A percentile compares a stretch with the other conserved stretches of the same genome.
Conservation (phyloP, 139 green algal genomes). For the Micractinium sp. region DNA sequence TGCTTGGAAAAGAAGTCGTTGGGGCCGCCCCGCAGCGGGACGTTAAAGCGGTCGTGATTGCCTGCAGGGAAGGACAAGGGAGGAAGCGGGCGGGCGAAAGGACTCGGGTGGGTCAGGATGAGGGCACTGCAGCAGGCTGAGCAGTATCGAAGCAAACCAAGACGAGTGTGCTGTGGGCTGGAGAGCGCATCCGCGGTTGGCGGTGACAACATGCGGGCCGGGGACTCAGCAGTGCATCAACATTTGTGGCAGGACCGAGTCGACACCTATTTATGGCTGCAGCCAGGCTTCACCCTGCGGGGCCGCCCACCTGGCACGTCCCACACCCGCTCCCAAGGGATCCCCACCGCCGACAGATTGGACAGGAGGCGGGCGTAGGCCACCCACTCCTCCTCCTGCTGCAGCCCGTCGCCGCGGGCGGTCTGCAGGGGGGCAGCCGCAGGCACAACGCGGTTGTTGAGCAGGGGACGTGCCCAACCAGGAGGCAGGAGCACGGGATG, state of each 20-base stretch:
- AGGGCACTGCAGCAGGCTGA: not conserved
- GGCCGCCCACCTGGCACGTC: not conserved
- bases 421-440: constrained; percentile 8
- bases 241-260: no score
- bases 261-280: no score
- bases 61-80: constrained; percentile 47
- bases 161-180: no score
- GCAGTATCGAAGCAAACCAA: no score
- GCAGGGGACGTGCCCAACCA: not conserved
- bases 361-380: constrained; percentile 30
- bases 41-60: constrained; percentile 81
- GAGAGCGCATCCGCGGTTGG: no score
- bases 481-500: not conserved
- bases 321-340: not conserved
- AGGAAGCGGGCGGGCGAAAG: no score
- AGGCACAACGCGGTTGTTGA: not conserved
- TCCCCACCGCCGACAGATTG: constrained; percentile 9
- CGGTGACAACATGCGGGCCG: no score
- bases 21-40: constrained; percentile 43
- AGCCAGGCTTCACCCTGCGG: no score
- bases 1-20: constrained; percentile 57
- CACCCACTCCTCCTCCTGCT: constrained; percentile 64
- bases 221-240: no score
- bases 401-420: constrained; percentile 35
- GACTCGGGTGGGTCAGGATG: no score